A percentile compares a stretch with the other conserved stretches of the same genome.
These are phyloP conservation scores for Phaeosphaeria sp. DNA, from an alignment of 2,329 filamentous ascomycete species.

Conservation along the genomic window DNA sequence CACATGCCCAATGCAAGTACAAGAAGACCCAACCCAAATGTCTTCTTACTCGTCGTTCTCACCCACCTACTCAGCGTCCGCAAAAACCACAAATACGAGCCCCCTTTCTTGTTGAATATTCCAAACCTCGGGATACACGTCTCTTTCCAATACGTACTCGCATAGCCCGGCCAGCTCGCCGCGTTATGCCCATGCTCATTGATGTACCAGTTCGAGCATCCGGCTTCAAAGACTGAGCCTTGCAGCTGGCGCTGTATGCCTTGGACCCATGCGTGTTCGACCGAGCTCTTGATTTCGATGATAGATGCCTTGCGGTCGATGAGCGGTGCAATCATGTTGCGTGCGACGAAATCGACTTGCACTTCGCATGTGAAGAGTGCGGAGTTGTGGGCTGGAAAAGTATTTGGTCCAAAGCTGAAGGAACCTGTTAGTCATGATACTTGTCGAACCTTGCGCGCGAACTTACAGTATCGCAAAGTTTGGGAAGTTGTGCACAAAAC, in stretches of 20 bases:
- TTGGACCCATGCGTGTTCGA: slow-evolving; percentile 42
- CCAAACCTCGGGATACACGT: slow-evolving; percentile 28
- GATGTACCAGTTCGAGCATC: slow-evolving; percentile 55
- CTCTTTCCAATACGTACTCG: slow-evolving; percentile 38
- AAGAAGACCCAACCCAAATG: background rate
- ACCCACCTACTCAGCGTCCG: background rate
- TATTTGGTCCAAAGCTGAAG: slow-evolving; percentile 33
- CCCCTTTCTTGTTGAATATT: slow-evolving; percentile 12
- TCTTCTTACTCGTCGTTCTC: background rate
- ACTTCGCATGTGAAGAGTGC: slow-evolving; percentile 40
- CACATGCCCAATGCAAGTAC: background rate
- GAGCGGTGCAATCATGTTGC: slow-evolving; percentile 39
- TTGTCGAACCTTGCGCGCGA: background rate
- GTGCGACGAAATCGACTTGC: slow-evolving; percentile 37
- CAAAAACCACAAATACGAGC: slow-evolving; percentile 3
- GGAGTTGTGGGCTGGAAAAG: slow-evolving; percentile 43
- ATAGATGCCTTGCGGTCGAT: slow-evolving; percentile 40
- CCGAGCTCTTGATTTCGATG: slow-evolving; percentile 45
- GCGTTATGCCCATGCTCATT: slow-evolving; percentile 47
- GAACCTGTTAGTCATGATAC: background rate
- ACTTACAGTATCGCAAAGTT: slow-evolving; percentile 30
- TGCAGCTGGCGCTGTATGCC: slow-evolving; percentile 39
- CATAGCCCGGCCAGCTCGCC: slow-evolving; percentile 47
- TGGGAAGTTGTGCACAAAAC: slow-evolving; percentile 27
- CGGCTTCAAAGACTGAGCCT: slow-evolving; percentile 46